Conservation (phyloP, 768 basidiomycete genomes). For the Mrakia gelida region DNA sequence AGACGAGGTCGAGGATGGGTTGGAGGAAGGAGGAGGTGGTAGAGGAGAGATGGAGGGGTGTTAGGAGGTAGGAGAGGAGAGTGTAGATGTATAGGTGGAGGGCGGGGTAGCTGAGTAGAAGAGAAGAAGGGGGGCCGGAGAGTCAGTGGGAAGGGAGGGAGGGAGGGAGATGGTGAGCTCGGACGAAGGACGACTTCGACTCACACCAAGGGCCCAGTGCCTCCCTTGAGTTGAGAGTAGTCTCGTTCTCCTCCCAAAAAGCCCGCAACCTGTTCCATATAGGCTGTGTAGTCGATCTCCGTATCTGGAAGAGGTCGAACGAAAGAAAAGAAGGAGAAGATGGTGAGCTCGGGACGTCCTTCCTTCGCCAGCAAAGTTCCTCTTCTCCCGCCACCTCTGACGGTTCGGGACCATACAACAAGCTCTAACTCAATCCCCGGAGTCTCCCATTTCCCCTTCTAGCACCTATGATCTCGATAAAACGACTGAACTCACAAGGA, state of each 20-base stretch:
- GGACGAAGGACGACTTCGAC: constrained; percentile 23
- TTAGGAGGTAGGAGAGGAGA: constrained; percentile 55
- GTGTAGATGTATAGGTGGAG: constrained; percentile 83
- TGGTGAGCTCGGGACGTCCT: not conserved
- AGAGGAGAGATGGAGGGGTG: constrained; percentile 44
- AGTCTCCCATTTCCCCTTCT: not conserved
- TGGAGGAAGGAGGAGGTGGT: constrained; percentile 55
- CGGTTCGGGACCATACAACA: not conserved
- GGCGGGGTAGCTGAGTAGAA: constrained; percentile 75
- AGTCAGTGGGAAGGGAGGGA: not conserved
- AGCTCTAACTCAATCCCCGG: not conserved
- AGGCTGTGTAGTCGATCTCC: constrained; percentile 97
- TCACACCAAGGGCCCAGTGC: constrained; percentile 89
- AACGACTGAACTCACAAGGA: constrained; percentile 60
- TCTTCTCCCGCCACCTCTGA: not conserved
- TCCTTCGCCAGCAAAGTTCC: not conserved
- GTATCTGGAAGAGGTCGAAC: constrained; percentile 60
- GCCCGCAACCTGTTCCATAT: constrained; percentile 78
- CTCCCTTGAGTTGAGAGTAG: constrained; percentile 76
- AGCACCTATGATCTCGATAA: not conserved
- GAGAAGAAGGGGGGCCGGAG: not conserved
- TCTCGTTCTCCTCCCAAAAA: constrained; percentile 77
- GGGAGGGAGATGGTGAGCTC: not conserved
- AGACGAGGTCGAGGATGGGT: constrained; percentile 57
- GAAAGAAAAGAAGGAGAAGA: not conserved